Conservation (phyloP, 306 rosid genomes). For the Inga leiocalycina region DNA sequence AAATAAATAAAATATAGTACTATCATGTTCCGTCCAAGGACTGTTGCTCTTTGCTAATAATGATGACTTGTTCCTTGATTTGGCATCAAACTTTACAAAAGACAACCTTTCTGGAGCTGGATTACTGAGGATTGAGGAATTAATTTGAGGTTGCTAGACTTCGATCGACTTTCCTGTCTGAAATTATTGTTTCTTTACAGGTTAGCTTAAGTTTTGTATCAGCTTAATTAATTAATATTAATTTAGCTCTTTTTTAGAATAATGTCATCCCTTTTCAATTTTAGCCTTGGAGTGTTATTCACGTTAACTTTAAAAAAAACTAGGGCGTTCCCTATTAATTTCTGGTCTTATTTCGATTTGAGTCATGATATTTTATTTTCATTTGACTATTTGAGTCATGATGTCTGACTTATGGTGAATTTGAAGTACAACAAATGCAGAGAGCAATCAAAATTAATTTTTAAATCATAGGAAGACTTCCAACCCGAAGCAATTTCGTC, state of each 20-base stretch:
- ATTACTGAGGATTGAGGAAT: background rate
- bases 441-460: too few relatives aligned
- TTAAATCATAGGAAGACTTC: background rate
- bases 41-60: background rate
- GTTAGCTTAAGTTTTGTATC: background rate
- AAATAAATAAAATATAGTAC: background rate
- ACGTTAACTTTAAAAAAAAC: background rate
- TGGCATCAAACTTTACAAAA: slow-evolving; percentile 8
- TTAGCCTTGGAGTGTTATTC: background rate
- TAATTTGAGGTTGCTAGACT: background rate
- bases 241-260: background rate
- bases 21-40: background rate
- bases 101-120: background rate
- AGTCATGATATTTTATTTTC: background rate
- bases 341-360: background rate
- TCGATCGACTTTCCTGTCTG: slow-evolving; percentile 23
- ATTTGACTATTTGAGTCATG: background rate
- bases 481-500: background rate
- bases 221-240: background rate
- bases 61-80: background rate
- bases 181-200: slow-evolving; percentile 25
- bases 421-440: background rate
- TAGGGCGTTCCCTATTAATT: background rate
- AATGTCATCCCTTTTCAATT: background rate
- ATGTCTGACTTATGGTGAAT: background rate